Base-by-base conservation (phyloP, 2,329 filamentous ascomycete genomes). In the Penicillium sp. region DNA sequence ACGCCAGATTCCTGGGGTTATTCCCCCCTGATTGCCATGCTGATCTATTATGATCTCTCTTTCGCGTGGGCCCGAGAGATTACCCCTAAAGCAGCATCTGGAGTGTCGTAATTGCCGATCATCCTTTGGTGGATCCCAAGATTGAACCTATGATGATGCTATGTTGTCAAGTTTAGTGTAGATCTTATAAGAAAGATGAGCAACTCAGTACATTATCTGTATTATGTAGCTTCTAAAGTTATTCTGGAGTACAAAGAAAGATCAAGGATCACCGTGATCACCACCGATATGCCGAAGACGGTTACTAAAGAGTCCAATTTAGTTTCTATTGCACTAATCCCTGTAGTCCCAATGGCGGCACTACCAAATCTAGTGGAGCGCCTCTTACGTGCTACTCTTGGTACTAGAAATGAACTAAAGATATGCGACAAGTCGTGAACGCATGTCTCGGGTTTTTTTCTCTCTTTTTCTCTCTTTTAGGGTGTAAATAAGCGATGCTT, bases 321-420 rank as follows among this genome's bases (percentile, higher is more conserved):
- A 33, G 12, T 38, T 47, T 39, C 35, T 31, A 27, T n/a, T 38
- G 23, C 43, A 41, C 12, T n/a, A 36, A 49, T 33, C 35, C 36
- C 29, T 55, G 21, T 21, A 31, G 10, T 43, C 5, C 23, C 41
- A 17, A 27, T 55, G 35, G 27, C 53, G 49, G 53, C 41, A 43
- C 45, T 53, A 57, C 54, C 41, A 10, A 12, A 8, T 31, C 49
- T 42, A 47, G 39, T 49, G 42, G 36, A 33, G 31, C 52, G 62
- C 62, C 62, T 66, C 62, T 62, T 61, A 66, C 62, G 62, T 62
- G 65, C 56, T 31, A 8, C n/a, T 12, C n/a, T 41, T 41, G 8
- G n/a, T 44, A 19, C n/a, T 45, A 27, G 41, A 43, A 15, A 43
- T 31, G 10, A 5, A 42, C 10, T 21, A 21, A 27, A 47, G 41